A percentile compares a stretch with the other conserved stretches of the same genome.
These are phyloP conservation scores for Candida jianshihensis DNA, from an alignment of 805 yeast genomes.

Conservation along the genomic window DNA sequence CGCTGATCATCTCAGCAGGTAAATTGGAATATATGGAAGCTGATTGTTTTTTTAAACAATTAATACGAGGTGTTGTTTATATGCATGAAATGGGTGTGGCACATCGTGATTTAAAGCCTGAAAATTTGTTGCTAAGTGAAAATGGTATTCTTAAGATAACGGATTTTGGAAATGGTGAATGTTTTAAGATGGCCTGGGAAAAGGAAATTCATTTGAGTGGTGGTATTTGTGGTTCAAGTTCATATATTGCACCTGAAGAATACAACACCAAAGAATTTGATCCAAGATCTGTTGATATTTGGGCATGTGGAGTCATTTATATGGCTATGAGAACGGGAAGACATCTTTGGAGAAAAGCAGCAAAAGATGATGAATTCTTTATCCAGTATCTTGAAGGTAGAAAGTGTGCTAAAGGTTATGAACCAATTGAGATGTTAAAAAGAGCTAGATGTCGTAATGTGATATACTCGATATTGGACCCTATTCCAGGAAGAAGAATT, in stretches of 20 bases:
- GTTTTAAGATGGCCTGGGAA: constrained; percentile 84
- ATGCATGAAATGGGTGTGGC: constrained; percentile 89
- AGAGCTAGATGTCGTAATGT: constrained; percentile 89
- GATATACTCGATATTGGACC: constrained; percentile 87
- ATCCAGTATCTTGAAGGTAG: constrained; percentile 68
- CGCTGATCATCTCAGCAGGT: constrained; percentile 69
- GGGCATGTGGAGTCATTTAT: constrained; percentile 92
- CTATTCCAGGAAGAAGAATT: constrained; percentile 80
- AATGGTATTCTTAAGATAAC: constrained; percentile 73
- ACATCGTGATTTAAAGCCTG: constrained; percentile 87
- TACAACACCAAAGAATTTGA: constrained; percentile 61
- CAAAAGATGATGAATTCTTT: constrained; percentile 74
- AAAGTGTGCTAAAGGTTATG: constrained; percentile 79
- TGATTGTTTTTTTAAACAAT: constrained; percentile 84
- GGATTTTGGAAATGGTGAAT: constrained; percentile 83
- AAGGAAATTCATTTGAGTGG: constrained; percentile 57
- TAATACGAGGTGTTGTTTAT: constrained; percentile 75
- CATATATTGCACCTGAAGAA: constrained; percentile 90
- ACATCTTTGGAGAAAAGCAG: constrained; percentile 85
- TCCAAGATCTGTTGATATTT: constrained; percentile 75
- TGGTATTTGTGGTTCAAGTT: constrained; percentile 81
- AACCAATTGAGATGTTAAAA: constrained; percentile 81
- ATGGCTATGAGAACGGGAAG: constrained; percentile 95
- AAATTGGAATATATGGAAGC: constrained; percentile 77
- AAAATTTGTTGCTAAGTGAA: constrained; percentile 67